Conservation (phyloP, 176 grass and related monocot genomes). For the Paspalum vaginatum region DNA sequence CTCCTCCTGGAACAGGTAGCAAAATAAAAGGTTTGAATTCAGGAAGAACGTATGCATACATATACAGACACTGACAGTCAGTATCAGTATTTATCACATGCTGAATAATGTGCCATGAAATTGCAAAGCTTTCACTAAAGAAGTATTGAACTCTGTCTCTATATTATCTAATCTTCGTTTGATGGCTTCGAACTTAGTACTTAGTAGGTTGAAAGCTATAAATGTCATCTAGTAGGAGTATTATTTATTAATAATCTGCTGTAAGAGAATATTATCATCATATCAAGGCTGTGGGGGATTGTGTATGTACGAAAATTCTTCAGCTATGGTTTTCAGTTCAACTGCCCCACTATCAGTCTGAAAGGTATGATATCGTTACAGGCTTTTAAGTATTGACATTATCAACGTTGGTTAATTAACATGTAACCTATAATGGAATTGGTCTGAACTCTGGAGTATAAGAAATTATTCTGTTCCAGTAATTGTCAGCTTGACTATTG, state of each 20-base stretch:
- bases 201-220: conserved; percentile 11
- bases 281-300: neutral
- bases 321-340: neutral
- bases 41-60: neutral
- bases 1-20: conserved; percentile 52
- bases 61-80: neutral
- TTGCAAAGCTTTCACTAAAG: neutral
- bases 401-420: neutral
- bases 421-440: neutral
- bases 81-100: neutral
- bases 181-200: conserved; percentile 15
- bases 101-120: conserved; percentile 17
- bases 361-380: neutral
- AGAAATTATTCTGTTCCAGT: neutral
- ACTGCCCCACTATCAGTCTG: neutral
- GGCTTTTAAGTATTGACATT: neutral
- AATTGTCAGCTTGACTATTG: conserved; percentile 1
- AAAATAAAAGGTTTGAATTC: conserved; percentile 5
- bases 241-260: neutral
- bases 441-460: neutral
- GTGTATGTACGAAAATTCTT: conserved; percentile 1
- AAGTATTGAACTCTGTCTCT: conserved; percentile 8
- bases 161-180: neutral
- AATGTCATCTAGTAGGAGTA: neutral
- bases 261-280: neutral